Conservation (phyloP, 352 stramenopile species). For the Phytophthora multivora region DNA sequence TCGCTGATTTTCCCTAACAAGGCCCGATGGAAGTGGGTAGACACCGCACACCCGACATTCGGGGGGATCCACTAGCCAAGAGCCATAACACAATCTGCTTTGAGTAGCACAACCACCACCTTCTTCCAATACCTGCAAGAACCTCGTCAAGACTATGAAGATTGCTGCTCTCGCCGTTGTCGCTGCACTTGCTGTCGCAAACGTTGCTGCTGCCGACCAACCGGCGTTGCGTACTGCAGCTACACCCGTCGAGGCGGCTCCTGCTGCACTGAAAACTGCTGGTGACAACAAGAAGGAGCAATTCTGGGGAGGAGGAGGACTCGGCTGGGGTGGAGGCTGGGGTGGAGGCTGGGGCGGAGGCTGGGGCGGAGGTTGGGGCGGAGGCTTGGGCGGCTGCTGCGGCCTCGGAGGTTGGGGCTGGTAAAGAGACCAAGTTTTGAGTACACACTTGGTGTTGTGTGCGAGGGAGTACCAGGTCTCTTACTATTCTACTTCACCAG, state of each 20-base stretch:
- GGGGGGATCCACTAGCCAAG: too few relatives aligned
- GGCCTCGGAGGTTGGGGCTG: constrained; percentile 1
- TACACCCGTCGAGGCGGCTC: not conserved
- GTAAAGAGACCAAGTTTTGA: not conserved
- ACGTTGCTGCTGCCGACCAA: not conserved
- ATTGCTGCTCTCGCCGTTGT: not conserved
- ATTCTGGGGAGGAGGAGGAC: too few relatives aligned
- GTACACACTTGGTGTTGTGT: not conserved
- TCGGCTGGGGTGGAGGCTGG: not conserved
- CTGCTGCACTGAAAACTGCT: not conserved
- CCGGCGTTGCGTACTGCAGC: not conserved
- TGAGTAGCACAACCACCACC: not conserved
- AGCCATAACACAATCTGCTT: not conserved
- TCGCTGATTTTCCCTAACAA: too few relatives aligned
- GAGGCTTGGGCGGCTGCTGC: not conserved
- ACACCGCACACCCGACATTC: too few relatives aligned
- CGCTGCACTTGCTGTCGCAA: not conserved
- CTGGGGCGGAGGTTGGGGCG: not conserved
- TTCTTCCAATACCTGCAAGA: not conserved
- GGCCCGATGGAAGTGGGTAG: too few relatives aligned
- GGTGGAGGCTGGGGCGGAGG: not conserved
- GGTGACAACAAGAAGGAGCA: not conserved
- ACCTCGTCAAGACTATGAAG: not conserved
- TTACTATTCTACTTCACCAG: too few relatives aligned
- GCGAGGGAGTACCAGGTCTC: too few relatives aligned